Base-by-base conservation (phyloP, 768 basidiomycete genomes). In the Boletus subcaerulescens region DNA sequence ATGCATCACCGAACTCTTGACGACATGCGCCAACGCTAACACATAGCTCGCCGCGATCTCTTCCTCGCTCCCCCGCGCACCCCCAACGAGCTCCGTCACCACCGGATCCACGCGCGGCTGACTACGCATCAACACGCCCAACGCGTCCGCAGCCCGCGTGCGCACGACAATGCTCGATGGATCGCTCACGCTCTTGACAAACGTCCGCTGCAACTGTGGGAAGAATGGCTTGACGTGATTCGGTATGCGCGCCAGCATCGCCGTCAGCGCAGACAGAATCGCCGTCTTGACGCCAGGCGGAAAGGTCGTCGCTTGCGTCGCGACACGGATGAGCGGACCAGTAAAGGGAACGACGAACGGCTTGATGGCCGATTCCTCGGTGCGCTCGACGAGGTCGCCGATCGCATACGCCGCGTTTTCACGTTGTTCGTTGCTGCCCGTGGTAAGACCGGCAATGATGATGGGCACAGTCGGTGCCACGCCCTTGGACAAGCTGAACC, bases 321-420 rank as follows among this genome's bases (percentile, higher is more conserved):
- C 93, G 41, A 96, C 93, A 63, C 94, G 88, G 65, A 97, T 98
- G 60, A 98, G 86, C 9, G 94, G 94, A 10, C 95, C 94, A 5
- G 94, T 97, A 67, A 97, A 91, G 18, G 92, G 89, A 15, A 97
- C 93, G 57, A 96, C 93, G 72, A 89, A 98, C 0, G 94, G 90
- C 71, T 96, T 97, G 80, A 98, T 90, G 0, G 93, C 85, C 17
- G 71, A 72, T 65, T 86, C 84, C n/a, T 87, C 82, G 1, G 95
- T 97, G 29, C 85, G 81, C 68, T 94, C 88, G 33, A 98, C 92
- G 36, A 99, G 82, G 61, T 98, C 96, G n/a, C 92, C 90, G 56
- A 98, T 95, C 29, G 92, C 94, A 62, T 93, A 93, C 0, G 96
- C 93, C 0, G 96, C 95, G 61, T 96, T 89, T 71, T 98, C 97